Percentiles rank a stretch among this genome's conserved stretches.
These are phyloP conservation scores for Globisporangium viniferum DNA, from an alignment of 352 stramenopile genomes.

Conservation along the genomic window DNA sequence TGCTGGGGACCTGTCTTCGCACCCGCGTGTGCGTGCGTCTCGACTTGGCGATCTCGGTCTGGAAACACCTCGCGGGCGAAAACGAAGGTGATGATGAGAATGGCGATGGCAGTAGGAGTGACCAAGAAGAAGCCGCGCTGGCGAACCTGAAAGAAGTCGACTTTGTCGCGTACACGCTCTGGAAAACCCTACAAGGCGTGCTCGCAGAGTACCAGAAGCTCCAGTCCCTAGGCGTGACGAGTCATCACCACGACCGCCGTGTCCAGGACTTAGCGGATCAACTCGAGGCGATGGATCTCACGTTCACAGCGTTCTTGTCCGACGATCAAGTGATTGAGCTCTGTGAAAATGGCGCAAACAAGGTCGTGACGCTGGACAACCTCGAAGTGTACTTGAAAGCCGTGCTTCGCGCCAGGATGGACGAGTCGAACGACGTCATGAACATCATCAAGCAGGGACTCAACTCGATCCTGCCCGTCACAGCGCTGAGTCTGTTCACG, in stretches of 20 bases:
- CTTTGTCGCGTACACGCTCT: slow-evolving; percentile 50
- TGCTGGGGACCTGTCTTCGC: slow-evolving; percentile 86
- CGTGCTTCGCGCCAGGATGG: slow-evolving; percentile 35
- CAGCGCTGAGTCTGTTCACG: slow-evolving; percentile 53
- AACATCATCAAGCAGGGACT: slow-evolving; percentile 76
- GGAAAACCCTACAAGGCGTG: slow-evolving; percentile 40
- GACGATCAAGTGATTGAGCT: slow-evolving; percentile 55
- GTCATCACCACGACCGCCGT: not conserved
- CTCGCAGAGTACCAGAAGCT: slow-evolving; percentile 20
- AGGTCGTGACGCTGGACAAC: slow-evolving; percentile 43
- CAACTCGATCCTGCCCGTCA: slow-evolving; percentile 69
- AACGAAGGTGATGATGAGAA: slow-evolving; percentile 19
- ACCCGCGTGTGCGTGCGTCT: slow-evolving; percentile 76
- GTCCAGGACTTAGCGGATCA: slow-evolving; percentile 35
- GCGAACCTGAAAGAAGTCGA: slow-evolving; percentile 62
- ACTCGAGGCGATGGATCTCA: slow-evolving; percentile 61
- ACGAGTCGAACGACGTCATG: slow-evolving; percentile 48
- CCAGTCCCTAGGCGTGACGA: not conserved
- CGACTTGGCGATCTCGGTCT: slow-evolving; percentile 65
- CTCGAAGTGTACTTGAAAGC: slow-evolving; percentile 43
- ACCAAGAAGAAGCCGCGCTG: slow-evolving; percentile 30
- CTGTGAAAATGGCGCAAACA: slow-evolving; percentile 30
- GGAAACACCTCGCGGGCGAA: slow-evolving; percentile 68
- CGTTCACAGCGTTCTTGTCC: slow-evolving; percentile 71
- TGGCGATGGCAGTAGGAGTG: not conserved